Base-by-base conservation (phyloP, 2,329 filamentous ascomycete species). In the Aspergillus terreus region DNA sequence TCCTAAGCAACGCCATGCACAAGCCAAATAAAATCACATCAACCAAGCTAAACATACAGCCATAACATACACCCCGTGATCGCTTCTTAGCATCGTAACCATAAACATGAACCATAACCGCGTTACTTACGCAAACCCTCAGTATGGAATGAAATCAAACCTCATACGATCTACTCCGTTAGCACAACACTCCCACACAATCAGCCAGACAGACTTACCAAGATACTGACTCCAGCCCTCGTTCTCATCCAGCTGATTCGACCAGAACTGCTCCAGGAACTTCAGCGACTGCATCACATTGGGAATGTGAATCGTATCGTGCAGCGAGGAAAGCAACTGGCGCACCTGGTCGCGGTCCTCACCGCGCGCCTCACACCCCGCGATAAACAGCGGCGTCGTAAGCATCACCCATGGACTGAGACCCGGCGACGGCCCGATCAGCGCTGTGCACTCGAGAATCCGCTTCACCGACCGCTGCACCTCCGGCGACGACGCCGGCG, bases 361-460 rank as follows among this genome's bases (percentile, higher is more conserved):
- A 2, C 63, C 70, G 5, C 65, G 57, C 15, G 71, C 71, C 46
- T 74, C 71, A 44, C 71, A 74, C 3, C 72, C 72, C 6, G 71
- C 72, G 42, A 72, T 73, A 50, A 75, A 75, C 5, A 75, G 54
- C 6, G 72, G 72, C 6, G 72, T 75, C 17, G 72, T 74, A 14
- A 75, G 60, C 58, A 75, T 67, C 6, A 71, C 70, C 65, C 70
- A 71, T 7, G 72, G 72, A 44, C 71, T 72, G 4, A 74, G 60
- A 6, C 70, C 70, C 14, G 66, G 60, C 1, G 68, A 66, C 4
- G 72, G 72, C 3, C 65, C 63, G 47, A 75, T 74, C 38, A 66
- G 61, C 5, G 62, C 62, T 14, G 69, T 69, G 47, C 66, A 71
- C 41, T 71, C 71, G 6, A 75, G 58, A 44, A 75, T 74, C 41